Evolutionary conservation across 2,329 filamentous ascomycete species (phyloP).

Genomic region (Microcyclospora pomicola): DNA sequence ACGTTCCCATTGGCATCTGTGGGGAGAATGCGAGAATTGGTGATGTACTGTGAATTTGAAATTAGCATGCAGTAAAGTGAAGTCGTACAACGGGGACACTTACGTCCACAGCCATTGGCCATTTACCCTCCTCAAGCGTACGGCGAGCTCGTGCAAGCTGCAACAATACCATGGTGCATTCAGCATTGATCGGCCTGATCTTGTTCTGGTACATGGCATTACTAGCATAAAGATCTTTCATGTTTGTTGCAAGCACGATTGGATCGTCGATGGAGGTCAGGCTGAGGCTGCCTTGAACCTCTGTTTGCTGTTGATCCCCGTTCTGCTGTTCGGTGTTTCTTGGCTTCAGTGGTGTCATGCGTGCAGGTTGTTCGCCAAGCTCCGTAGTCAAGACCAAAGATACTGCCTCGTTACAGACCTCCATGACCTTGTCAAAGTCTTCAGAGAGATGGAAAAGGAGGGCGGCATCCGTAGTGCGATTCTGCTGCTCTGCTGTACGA

Average conservation of each 20-base stretch:
- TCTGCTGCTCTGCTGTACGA: slow-evolving; percentile 84
- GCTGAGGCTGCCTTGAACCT: slow-evolving; percentile 45
- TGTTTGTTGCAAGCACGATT: slow-evolving; percentile 46
- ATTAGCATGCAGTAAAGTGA: slow-evolving; percentile 9
- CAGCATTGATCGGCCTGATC: slow-evolving; percentile 44
- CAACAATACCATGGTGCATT: slow-evolving; percentile 46
- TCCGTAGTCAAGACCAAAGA: slow-evolving; percentile 82
- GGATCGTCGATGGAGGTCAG: slow-evolving; percentile 56
- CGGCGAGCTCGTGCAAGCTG: slow-evolving; percentile 47
- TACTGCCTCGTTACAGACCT: slow-evolving; percentile 76
- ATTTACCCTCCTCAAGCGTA: slow-evolving; percentile 44
- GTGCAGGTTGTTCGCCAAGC: slow-evolving; percentile 66
- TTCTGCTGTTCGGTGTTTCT: slow-evolving; percentile 30
- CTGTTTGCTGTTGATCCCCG: slow-evolving; percentile 20
- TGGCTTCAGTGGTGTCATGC: slow-evolving; percentile 67
- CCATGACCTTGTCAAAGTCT: slow-evolving; percentile 88
- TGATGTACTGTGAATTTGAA: slow-evolving; percentile 47
- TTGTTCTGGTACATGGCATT: slow-evolving; percentile 47
- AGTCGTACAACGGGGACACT: slow-evolving; percentile 22
- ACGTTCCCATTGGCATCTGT: slow-evolving; percentile 62
- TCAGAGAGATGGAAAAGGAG: slow-evolving; percentile 87
- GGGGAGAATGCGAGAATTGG: slow-evolving; percentile 63
- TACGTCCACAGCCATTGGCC: slow-evolving; percentile 51
- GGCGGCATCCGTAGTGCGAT: slow-evolving; percentile 83
- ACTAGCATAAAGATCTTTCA: slow-evolving; percentile 47